Evolutionary conservation across 768 basidiomycete species (phyloP).

Genomic region (Dendrothele bispora): DNA sequence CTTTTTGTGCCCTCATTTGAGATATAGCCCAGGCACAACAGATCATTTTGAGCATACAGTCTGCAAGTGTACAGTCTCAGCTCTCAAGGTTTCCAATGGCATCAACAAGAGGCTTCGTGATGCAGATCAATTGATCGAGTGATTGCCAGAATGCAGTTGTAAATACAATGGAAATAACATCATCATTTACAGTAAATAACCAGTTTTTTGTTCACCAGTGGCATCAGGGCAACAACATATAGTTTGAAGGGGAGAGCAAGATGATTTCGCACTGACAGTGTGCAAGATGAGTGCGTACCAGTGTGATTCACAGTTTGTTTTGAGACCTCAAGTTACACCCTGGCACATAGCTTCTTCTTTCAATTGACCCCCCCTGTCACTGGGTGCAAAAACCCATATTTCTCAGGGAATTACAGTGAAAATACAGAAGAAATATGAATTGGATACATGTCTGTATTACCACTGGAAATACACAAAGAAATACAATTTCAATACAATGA

Average conservation of each 20-base stretch:
- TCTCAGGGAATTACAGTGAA: too few species aligned
- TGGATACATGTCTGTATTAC: too few species aligned
- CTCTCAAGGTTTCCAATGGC: constrained; percentile 27
- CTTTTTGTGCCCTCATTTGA: constrained; percentile 12
- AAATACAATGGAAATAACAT: constrained; percentile 1
- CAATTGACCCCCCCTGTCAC: constrained; percentile 30
- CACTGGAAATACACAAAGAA: too few species aligned
- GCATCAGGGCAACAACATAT: constrained; percentile 2
- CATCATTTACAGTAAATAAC: not conserved
- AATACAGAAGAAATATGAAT: too few species aligned
- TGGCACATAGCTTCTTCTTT: constrained; percentile 12
- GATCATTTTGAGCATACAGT: constrained; percentile 29
- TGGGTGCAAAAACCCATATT: too few species aligned
- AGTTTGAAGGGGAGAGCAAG: constrained; percentile 6
- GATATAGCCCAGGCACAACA: constrained; percentile 17
- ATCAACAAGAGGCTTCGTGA: constrained; percentile 25
- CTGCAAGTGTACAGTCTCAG: constrained; percentile 19
- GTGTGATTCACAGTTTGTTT: constrained; percentile 21
- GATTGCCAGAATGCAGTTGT: constrained; percentile 10
- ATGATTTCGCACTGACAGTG: constrained; percentile 13
- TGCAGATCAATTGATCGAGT: constrained; percentile 17
- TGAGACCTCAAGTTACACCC: constrained; percentile 13
- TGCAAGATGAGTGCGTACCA: constrained; percentile 25
- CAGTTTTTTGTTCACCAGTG: not conserved
- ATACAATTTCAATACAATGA: too few species aligned